phyloP scores from a whole-genome alignment of 768 basidiomycete genomes.

The Boletus eberwhitei region DNA sequence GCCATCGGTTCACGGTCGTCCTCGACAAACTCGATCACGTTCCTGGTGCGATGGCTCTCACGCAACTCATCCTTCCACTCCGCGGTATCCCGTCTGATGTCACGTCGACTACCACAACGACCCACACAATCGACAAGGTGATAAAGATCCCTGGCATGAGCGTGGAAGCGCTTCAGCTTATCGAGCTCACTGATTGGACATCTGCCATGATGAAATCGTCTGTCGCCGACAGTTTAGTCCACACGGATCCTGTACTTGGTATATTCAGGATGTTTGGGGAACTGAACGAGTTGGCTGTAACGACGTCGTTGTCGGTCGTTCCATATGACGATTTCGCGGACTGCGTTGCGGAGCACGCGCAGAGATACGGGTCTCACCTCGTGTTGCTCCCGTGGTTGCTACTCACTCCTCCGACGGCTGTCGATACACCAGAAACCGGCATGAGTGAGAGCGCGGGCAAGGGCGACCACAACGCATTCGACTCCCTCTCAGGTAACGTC shows the following conservation, averaged over 20 bases:
- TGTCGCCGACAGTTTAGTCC: constrained; percentile 61
- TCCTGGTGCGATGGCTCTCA: constrained; percentile 85
- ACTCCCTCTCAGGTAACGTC: constrained; percentile 49
- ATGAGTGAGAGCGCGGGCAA: not conserved
- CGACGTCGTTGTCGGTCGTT: constrained; percentile 69
- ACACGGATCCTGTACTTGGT: constrained; percentile 66
- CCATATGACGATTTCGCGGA: constrained; percentile 69
- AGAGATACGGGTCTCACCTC: constrained; percentile 58
- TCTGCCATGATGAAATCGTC: constrained; percentile 66
- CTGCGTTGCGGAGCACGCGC: constrained; percentile 67
- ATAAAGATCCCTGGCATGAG: constrained; percentile 33
- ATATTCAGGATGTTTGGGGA: constrained; percentile 77
- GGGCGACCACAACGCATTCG: constrained; percentile 61
- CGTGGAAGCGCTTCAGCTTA: constrained; percentile 76
- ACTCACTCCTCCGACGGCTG: constrained; percentile 24
- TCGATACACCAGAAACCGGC: not conserved
- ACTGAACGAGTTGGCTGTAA: constrained; percentile 63
- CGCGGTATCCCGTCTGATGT: constrained; percentile 2
- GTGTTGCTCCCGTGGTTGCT: constrained; percentile 82
- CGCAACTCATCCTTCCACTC: constrained; percentile 68
- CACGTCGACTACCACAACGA: constrained; percentile 11
- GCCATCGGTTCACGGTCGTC: constrained; percentile 76
- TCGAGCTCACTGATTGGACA: constrained; percentile 73
- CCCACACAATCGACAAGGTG: not conserved
- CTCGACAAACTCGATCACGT: constrained; percentile 89